Evolutionary conservation across 2,329 filamentous ascomycete genomes (phyloP), one percentile per base, ranked within the genome.

Genomic region (Microthyrium microscopicum): DNA sequence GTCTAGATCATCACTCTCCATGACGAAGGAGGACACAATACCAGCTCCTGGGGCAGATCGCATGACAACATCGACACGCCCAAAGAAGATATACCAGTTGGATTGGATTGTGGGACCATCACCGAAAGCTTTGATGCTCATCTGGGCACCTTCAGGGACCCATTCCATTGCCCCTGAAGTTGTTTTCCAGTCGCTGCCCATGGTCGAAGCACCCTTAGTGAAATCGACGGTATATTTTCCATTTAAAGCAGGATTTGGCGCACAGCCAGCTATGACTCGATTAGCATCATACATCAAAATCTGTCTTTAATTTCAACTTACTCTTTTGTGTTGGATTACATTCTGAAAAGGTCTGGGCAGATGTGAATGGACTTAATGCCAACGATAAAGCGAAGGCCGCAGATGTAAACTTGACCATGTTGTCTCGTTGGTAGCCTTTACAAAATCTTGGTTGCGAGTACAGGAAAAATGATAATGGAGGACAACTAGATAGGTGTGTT

Each of bases 21-120:
- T 66, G 50, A 92, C 85, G 47, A 91, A 75, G 40, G 79, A 69
- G 47, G 75, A 83, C 45, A 93, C 70, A 41, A 93, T 75, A 33
- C 84, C 84, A 5, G 58, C 60, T 13, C 84, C 84, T 1, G 62
- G 58, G 1, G 84, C 74, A 4, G 79, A 78, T 58, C 82, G 81
- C 61, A 91, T 69, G 43, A 70, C 64, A 37, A 87, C 66, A 54
- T 89, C 81, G 36, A 82, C 73, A 39, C 74, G 71, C 34, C 83
- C 83, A 43, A 78, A 87, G 62, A 91, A 84, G 55, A 92, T 78
- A 59, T 83, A 89, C 52, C 84, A 87, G 45, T 73, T 72, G 29
- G 78, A 74, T 42, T 74, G 68, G 40, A 92, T 68, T 1, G 82
- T 91, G 1, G 66, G 66, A 2, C 65, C 61, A 39, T 68, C 55